These are phyloP conservation scores for Chlamydomonas applanata DNA, from an alignment of 139 green algal genomes.

Conservation along the genomic window DNA sequence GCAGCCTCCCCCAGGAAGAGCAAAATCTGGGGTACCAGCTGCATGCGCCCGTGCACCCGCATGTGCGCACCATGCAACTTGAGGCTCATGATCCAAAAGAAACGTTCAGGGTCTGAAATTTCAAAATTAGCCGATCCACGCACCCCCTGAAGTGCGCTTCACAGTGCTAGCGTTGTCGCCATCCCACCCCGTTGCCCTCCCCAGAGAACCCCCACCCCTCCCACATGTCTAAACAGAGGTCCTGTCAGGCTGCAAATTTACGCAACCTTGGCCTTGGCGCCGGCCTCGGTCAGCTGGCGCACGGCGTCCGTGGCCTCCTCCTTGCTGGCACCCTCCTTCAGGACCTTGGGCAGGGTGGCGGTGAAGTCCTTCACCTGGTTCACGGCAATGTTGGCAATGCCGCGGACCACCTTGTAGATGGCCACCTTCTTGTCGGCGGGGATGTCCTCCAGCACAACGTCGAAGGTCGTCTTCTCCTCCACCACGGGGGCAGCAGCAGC, in stretches of 20 bases:
- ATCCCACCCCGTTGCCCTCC: too few relatives aligned
- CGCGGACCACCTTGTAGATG: conserved; percentile 52
- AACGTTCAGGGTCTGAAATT: too few relatives aligned
- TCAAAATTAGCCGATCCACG: too few relatives aligned
- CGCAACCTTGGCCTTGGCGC: conserved; percentile 38
- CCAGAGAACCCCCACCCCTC: too few relatives aligned
- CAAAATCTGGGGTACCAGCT: too few relatives aligned
- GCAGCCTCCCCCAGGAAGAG: too few relatives aligned
- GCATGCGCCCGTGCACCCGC: too few relatives aligned
- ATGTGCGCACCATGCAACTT: too few relatives aligned
- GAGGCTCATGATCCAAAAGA: too few relatives aligned
- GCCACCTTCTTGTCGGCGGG: conserved; percentile 62
- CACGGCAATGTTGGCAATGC: conserved; percentile 45
- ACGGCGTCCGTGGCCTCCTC: conserved; percentile 40
- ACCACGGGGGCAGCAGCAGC: conserved; percentile 47
- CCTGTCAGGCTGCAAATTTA: conserved; percentile 9
- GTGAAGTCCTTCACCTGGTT: conserved; percentile 55
- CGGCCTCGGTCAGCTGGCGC: conserved; percentile 28
- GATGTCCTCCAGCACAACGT: conserved; percentile 58
- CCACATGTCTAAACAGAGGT: too few relatives aligned
- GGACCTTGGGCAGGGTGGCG: conserved; percentile 41
- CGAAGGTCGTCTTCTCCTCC: conserved; percentile 70
- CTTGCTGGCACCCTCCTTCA: conserved; percentile 47
- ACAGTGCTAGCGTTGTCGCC: too few relatives aligned
- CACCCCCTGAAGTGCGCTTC: too few relatives aligned